phyloP scores from a whole-genome alignment of 2,329 filamentous ascomycete species.

The Alternaria metachromatica region DNA sequence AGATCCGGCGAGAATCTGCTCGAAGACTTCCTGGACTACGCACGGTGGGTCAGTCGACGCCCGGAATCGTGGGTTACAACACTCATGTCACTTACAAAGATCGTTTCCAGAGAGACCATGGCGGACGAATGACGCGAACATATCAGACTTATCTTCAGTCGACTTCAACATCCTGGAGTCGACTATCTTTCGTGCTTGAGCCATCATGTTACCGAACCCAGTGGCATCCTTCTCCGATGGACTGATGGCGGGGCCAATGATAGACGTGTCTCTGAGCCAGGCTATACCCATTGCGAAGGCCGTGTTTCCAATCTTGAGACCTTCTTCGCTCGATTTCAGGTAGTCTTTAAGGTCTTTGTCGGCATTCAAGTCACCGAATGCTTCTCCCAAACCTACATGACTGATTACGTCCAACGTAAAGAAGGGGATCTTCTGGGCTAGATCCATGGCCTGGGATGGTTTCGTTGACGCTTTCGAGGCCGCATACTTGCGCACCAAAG shows the following conservation, averaged over 20 bases:
- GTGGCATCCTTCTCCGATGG: slow-evolving; percentile 46
- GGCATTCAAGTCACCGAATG: slow-evolving; percentile 60
- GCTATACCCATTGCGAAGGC: slow-evolving; percentile 35
- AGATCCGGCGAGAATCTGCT: slow-evolving; percentile 62
- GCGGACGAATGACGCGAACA: slow-evolving; percentile 61
- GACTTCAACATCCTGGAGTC: slow-evolving; percentile 55
- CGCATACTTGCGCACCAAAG: slow-evolving; percentile 59
- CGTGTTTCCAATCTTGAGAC: slow-evolving; percentile 37
- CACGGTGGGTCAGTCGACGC: background rate
- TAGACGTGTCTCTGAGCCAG: slow-evolving; percentile 32
- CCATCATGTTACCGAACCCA: slow-evolving; percentile 45
- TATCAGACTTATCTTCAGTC: slow-evolving; percentile 55
- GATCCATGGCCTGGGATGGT: slow-evolving; percentile 52
- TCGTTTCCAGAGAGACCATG: slow-evolving; percentile 52
- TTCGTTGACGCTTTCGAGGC: slow-evolving; percentile 19
- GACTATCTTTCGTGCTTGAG: slow-evolving; percentile 36
- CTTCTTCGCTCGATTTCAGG: slow-evolving; percentile 53
- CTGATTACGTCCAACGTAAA: slow-evolving; percentile 65
- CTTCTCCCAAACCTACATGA: slow-evolving; percentile 59
- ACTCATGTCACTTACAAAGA: slow-evolving; percentile 30
- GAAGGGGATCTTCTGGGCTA: slow-evolving; percentile 57
- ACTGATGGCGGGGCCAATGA: slow-evolving; percentile 37
- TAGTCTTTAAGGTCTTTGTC: slow-evolving; percentile 58
- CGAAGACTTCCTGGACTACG: slow-evolving; percentile 50
- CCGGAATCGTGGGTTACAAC: background rate